A percentile compares a stretch with the other conserved stretches of the same genome.
Conservation (phyloP, 2,329 filamentous ascomycete genomes). For the Fusarium sp. region DNA sequence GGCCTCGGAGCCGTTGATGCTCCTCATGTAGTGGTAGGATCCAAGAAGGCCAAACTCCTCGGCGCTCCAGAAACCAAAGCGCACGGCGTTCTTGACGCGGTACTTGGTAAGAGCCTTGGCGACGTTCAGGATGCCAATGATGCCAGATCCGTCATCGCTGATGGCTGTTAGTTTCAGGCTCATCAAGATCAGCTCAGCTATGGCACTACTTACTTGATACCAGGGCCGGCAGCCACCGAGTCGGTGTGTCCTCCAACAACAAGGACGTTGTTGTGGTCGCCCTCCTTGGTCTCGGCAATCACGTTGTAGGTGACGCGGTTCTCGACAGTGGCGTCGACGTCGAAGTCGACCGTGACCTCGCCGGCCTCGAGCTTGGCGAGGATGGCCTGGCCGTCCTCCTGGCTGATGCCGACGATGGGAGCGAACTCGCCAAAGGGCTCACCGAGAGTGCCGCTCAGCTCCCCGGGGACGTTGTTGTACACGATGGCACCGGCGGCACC, state of each 20-base stretch:
- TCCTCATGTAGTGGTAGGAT: conserved; percentile 60
- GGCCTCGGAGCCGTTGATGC: conserved; percentile 51
- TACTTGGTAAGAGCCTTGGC: conserved; percentile 55
- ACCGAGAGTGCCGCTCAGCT: conserved; percentile 64
- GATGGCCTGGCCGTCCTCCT: conserved; percentile 54
- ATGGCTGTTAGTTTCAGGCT: background rate
- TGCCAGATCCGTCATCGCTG: conserved; percentile 67
- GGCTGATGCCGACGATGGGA: conserved; percentile 62
- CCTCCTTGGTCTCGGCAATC: conserved; percentile 59
- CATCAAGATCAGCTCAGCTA: too few relatives aligned
- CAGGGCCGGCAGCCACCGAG: conserved; percentile 59
- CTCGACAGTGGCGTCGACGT: conserved; percentile 60
- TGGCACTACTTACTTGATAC: conserved; percentile 67
- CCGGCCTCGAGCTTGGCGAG: conserved; percentile 46
- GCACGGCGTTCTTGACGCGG: conserved; percentile 58
- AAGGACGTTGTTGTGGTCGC: conserved; percentile 59
- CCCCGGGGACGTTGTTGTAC: conserved; percentile 68
- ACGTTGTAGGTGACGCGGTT: conserved; percentile 60
- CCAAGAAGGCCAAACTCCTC: conserved; percentile 60
- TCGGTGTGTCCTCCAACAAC: conserved; percentile 59
- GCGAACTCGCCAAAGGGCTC: conserved; percentile 56
- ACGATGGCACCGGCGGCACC: conserved; percentile 66
- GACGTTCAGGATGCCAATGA: conserved; percentile 57
- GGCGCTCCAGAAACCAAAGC: conserved; percentile 62
- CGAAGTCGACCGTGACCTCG: conserved; percentile 46